Conservation (phyloP, 352 stramenopile genomes). For the Pythium aristosporum region DNA sequence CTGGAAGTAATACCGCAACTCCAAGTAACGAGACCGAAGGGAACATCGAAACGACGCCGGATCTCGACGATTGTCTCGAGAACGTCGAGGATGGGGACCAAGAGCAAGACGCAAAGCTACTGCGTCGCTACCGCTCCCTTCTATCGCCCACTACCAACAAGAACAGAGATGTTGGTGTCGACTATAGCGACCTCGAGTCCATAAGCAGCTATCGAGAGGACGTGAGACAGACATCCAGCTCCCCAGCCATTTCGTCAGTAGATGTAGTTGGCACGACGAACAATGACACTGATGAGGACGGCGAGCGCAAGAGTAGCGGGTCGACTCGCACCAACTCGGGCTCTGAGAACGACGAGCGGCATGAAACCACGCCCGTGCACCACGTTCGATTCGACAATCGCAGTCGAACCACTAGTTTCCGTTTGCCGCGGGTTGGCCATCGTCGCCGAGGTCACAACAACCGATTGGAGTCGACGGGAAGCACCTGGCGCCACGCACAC, state of each 20-base stretch:
- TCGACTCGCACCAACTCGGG: constrained; percentile 33
- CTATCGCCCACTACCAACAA: background rate
- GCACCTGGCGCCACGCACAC: constrained; percentile 19
- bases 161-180: background rate
- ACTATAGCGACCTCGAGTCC: constrained; percentile 30
- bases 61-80: constrained; percentile 6
- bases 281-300: constrained; percentile 1
- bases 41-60: constrained; percentile 10
- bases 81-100: constrained; percentile 10
- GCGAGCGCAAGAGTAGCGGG: constrained; percentile 17
- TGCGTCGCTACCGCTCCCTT: background rate
- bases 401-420: constrained; percentile 26
- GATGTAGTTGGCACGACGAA: constrained; percentile 2
- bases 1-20: background rate
- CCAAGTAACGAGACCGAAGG: constrained; percentile 14
- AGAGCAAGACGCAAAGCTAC: background rate
- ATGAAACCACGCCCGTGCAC: background rate
- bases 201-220: constrained; percentile 19
- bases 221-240: background rate
- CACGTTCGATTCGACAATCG: constrained; percentile 31
- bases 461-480: background rate
- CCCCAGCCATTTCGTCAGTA: background rate
- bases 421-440: constrained; percentile 15
- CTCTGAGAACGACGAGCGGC: constrained; percentile 25
- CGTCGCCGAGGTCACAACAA: background rate